Base-by-base conservation (phyloP, 768 basidiomycete species). In the Cyathus striatus region DNA sequence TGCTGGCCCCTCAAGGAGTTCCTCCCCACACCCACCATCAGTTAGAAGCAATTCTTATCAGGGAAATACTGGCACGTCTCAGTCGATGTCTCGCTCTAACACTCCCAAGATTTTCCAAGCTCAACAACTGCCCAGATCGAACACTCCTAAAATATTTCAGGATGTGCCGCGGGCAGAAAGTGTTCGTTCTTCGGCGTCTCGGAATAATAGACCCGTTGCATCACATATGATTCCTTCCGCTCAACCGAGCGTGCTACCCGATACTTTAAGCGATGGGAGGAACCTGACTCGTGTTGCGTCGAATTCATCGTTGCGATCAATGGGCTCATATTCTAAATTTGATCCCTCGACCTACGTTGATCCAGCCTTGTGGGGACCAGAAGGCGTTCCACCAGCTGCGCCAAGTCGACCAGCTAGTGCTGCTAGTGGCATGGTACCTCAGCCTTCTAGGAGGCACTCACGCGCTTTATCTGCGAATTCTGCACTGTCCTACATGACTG, bases 291-390 rank as follows among this genome's bases (percentile, higher is more conserved):
- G 59, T 13, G 41, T 45, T 6, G 41, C 51, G 25, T 67, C 65
- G 17, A 60, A 54, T 38, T 44, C 54, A 12, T 66, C 66, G 6
- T 35, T 66, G 35, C 58, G 53, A 25, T 62, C 64, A 13, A 45
- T 37, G 18, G 50, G 51, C 6, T 61, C 62, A 5, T 65, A 59
- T 38, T 47, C 47, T 14, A 54, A 43, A 39, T 68, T 49, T 42
- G 53, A 64, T 33, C 60, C 59, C 1, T 10, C 44, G 3, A 58
- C 40, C 13, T 68, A 68, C 44, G 49, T 58, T 16, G 66, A 68
- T 44, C 66, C 64, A 6, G 64, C 64, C 14, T 60, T 39, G 37
- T 63, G 54, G 54, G 43, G 42, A 2, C 34, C 38, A 4, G 46
- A 52, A 40, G 57, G 53, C 4, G 46, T 44, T 7, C 35, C 35